A percentile compares a stretch with the other conserved stretches of the same genome.
phyloP scores from a whole-genome alignment of 805 yeast species.

The Yarrowia deformans region DNA sequence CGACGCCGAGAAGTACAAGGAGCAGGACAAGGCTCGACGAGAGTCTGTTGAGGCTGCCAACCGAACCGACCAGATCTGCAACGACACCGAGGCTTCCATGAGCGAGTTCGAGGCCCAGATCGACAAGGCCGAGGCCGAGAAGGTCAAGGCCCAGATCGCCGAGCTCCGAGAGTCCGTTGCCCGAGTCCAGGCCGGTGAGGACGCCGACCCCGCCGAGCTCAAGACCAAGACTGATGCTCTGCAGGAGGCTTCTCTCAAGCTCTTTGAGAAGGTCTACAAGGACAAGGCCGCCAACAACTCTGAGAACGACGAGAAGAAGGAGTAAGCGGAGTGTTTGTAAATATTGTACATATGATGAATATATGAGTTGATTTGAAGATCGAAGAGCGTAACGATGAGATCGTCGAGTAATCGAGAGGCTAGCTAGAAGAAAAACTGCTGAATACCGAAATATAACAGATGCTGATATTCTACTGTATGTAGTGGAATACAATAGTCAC shows the following conservation, averaged over 20 bases:
- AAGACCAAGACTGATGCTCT: constrained; percentile 84
- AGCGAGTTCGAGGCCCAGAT: constrained; percentile 75
- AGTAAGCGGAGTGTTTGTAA: constrained; percentile 37
- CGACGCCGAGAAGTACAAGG: constrained; percentile 89
- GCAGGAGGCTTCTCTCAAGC: constrained; percentile 80
- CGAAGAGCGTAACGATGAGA: no score
- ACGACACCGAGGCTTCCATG: constrained; percentile 88
- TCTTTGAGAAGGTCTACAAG: constrained; percentile 77
- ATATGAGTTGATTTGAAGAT: constrained; percentile 31
- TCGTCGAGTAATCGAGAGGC: no score
- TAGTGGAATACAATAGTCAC: no score
- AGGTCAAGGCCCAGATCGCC: constrained; percentile 61
- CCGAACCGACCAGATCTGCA: constrained; percentile 81
- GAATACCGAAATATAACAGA: no score
- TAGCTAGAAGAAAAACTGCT: no score
- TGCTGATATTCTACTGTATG: no score
- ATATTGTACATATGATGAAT: constrained; percentile 39
- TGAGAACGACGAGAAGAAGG: constrained; percentile 39
- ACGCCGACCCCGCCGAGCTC: constrained; percentile 67
- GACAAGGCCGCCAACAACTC: constrained; percentile 42
- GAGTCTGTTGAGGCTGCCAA: constrained; percentile 84
- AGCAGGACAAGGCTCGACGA: constrained; percentile 85
- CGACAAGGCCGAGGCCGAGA: constrained; percentile 63
- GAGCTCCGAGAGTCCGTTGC: constrained; percentile 78
- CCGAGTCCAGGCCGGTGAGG: constrained; percentile 72